Evolutionary conservation across 768 basidiomycete species (phyloP).

Genomic region (Russula emetica): DNA sequence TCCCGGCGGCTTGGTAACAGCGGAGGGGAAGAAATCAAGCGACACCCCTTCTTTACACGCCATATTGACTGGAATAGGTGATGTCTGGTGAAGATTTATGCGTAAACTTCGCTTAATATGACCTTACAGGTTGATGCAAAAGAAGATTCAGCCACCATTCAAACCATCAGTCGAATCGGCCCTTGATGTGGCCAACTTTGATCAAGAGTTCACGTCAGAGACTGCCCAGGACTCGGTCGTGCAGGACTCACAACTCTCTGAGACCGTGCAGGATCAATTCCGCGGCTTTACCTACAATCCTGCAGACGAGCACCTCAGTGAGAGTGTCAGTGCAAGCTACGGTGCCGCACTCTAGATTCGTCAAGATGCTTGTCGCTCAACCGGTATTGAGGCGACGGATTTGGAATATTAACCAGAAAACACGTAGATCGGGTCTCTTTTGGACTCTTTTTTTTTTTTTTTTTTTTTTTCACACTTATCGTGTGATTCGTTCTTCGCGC

Average conservation of each 20-base stretch:
- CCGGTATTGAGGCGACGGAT: constrained; percentile 17
- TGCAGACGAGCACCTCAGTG: constrained; percentile 77
- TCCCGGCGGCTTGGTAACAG: constrained; percentile 80
- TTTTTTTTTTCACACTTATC: not conserved
- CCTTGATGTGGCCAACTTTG: constrained; percentile 94
- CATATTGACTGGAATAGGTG: constrained; percentile 89
- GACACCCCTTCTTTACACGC: constrained; percentile 90
- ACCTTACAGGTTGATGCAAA: constrained; percentile 61
- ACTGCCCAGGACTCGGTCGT: constrained; percentile 95
- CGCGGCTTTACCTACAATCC: constrained; percentile 87
- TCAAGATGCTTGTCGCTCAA: constrained; percentile 10
- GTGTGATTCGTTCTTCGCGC: constrained; percentile 12
- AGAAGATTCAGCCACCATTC: constrained; percentile 96
- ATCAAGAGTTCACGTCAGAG: constrained; percentile 95
- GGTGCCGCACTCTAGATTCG: constrained; percentile 20
- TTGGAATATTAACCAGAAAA: constrained; percentile 8
- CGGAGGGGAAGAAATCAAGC: constrained; percentile 94
- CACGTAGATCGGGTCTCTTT: not conserved
- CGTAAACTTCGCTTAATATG: not conserved
- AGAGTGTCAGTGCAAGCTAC: constrained; percentile 76
- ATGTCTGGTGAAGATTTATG: constrained; percentile 26
- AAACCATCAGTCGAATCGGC: constrained; percentile 96
- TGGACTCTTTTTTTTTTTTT: not conserved
- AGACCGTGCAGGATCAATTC: constrained; percentile 98
- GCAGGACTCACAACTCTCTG: constrained; percentile 84